Evolutionary conservation across 257 asterid genomes (phyloP).

Genomic region (Knoxia roxburghii): DNA sequence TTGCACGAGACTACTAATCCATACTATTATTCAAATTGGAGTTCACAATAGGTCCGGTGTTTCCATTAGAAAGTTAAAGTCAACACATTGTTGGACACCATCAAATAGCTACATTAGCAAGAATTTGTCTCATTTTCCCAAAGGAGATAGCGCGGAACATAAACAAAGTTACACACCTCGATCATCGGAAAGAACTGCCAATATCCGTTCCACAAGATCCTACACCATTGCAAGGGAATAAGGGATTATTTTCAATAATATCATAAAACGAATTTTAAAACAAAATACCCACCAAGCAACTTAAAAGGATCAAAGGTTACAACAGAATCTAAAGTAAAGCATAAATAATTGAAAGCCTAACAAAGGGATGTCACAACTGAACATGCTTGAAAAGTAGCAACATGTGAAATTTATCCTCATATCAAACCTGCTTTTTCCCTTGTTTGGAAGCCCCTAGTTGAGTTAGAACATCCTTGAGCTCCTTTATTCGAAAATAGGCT

Average conservation of each 20-base stretch:
- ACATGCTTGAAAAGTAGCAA: neutral
- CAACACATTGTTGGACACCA: neutral
- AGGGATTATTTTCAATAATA: neutral
- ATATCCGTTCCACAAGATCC: slow-evolving; percentile 95
- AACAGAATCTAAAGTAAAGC: neutral
- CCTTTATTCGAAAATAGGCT: slow-evolving; percentile 87
- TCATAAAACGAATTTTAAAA: neutral
- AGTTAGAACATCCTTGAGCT: slow-evolving; percentile 93
- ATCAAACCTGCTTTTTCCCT: slow-evolving; percentile 96
- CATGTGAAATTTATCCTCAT: neutral
- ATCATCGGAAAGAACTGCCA: slow-evolving; percentile 68
- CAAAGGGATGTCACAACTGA: neutral
- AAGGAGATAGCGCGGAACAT: neutral
- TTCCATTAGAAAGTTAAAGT: neutral
- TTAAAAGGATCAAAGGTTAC: neutral
- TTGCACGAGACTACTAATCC: neutral
- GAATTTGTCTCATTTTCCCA: neutral
- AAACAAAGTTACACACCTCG: slow-evolving; percentile 46
- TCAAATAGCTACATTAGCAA: neutral
- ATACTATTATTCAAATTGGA: neutral
- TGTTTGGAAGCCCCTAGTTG: slow-evolving; percentile 87
- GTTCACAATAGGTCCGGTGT: too few relatives aligned
- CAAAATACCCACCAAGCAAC: neutral
- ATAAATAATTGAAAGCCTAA: neutral
- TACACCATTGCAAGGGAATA: slow-evolving; percentile 19